These are phyloP conservation scores for Cytospora piceae DNA, from an alignment of 2,329 filamentous ascomycete species.

Conservation along the genomic window DNA sequence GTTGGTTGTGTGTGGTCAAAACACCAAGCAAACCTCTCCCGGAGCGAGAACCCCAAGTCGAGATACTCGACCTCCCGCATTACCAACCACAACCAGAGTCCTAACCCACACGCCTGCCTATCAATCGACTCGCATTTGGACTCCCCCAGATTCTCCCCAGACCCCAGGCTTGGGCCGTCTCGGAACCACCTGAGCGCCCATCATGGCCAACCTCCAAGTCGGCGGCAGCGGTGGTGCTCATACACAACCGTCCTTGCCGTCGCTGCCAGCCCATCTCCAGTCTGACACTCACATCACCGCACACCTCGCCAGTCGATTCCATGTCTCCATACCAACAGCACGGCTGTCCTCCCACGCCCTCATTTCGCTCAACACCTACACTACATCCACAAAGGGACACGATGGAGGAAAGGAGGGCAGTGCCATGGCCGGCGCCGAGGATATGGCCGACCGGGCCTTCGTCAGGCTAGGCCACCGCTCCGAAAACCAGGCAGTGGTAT, in stretches of 20 bases:
- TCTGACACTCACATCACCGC: conserved; percentile 70
- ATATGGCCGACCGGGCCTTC: conserved; percentile 85
- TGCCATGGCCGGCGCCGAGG: conserved; percentile 89
- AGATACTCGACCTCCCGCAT: not conserved
- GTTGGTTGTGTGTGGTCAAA: not conserved
- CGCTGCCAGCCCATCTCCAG: conserved; percentile 81
- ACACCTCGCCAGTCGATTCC: conserved; percentile 86
- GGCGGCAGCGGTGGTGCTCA: conserved; percentile 63
- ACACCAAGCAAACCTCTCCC: not conserved
- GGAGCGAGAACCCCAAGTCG: not conserved
- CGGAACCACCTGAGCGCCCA: conserved; percentile 38
- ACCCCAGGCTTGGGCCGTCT: conserved; percentile 36
- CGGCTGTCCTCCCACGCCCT: conserved; percentile 88
- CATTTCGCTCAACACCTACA: conserved; percentile 93
- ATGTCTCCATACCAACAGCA: conserved; percentile 86
- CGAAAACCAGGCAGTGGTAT: conserved; percentile 91
- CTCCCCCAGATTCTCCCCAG: conserved; percentile 17
- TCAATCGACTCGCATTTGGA: conserved; percentile 1
- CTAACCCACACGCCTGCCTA: not conserved
- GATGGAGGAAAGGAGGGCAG: conserved; percentile 93
- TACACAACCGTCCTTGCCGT: conserved; percentile 84
- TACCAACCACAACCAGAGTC: not conserved
- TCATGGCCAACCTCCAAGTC: conserved; percentile 64
- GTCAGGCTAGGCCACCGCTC: conserved; percentile 82
- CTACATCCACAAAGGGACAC: conserved; percentile 81